A percentile compares a stretch with the other conserved stretches of the same genome.
These are phyloP conservation scores for Achaetomiella virescens DNA, from an alignment of 495 filamentous ascomycete species.

Conservation along the genomic window DNA sequence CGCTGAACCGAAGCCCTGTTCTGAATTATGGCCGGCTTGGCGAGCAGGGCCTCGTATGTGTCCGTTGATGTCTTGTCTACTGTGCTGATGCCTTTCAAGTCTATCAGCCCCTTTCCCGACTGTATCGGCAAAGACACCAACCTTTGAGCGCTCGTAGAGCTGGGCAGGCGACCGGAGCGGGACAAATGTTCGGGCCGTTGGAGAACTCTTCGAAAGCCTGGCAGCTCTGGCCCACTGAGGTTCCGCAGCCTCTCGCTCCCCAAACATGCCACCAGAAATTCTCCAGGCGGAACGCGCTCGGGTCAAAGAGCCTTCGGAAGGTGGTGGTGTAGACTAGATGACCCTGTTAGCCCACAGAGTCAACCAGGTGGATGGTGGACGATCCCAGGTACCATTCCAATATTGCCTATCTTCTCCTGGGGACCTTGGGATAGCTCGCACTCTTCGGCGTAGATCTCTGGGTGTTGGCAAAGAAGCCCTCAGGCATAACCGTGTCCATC, in stretches of 20 bases:
- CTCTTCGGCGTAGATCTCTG: constrained; percentile 40
- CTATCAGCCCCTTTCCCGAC: constrained; percentile 5
- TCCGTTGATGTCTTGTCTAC: not conserved
- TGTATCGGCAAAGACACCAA: constrained; percentile 17
- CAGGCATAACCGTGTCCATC: constrained; percentile 16
- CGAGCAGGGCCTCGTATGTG: not conserved
- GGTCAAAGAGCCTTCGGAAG: constrained; percentile 43
- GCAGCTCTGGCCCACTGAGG: constrained; percentile 40
- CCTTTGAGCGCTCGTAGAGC: constrained; percentile 36
- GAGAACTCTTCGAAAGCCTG: constrained; percentile 47
- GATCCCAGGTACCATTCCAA: constrained; percentile 42
- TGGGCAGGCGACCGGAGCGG: constrained; percentile 39
- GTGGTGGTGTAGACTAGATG: constrained; percentile 47
- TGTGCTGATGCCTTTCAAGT: not conserved
- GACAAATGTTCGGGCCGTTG: constrained; percentile 42
- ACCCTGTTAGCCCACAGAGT: constrained; percentile 8
- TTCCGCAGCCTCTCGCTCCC: constrained; percentile 41
- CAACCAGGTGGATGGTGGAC: not conserved
- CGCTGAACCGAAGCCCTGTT: not conserved
- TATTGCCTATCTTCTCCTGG: constrained; percentile 43
- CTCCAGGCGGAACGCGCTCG: constrained; percentile 47
- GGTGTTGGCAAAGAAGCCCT: constrained; percentile 44
- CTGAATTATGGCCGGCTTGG: constrained; percentile 3
- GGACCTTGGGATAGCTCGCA: constrained; percentile 42
- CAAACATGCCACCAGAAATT: constrained; percentile 55